Base-by-base conservation (phyloP, 495 filamentous ascomycete species). In the Lophium mytilinum region DNA sequence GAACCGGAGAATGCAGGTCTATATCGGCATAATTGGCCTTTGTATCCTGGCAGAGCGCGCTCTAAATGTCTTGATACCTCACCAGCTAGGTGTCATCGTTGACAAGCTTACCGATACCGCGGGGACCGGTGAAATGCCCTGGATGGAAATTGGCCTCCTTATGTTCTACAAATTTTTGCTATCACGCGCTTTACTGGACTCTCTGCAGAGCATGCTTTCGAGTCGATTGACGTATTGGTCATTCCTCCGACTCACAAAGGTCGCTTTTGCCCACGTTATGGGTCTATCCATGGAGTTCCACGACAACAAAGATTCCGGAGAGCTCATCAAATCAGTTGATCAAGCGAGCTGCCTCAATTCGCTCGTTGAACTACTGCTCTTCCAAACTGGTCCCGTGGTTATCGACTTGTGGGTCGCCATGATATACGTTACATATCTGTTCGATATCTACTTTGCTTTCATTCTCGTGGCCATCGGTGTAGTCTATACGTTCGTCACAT, bases 261-360 rank as follows among this genome's bases (percentile, higher is more conserved):
- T 83, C 0, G 80, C 87, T 3, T 90, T 88, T 64, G 78, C 82
- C 46, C 86, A 90, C 58, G 76, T 90, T 24, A 86, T 91, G 80
- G 78, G 78, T 50, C 76, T 93, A 18, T 89, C 85, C 0, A 83
- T 83, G 53, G 88, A 91, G 61, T 91, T 88, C 57, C 88, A 93
- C 65, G 83, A 83, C 56, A 78, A 80, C 53, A 89, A 89, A 71
- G 80, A 79, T 51, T 83, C 81, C 4, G 87, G 81, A 11, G 84
- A 89, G 61, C 75, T 90, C 36, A 81, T 79, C 60, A 75, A 79
- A 59, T 80, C 86, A 1, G 79, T 90, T 35, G 73, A 74, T 35
- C 83, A 84, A 60, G 87, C 84, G 9, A 69, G 76, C 37, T 77
- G 79, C 39, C 74, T 91, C 11, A 79, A 77, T 37, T 76, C 78